Base-by-base conservation (phyloP, 1,284 basidiomycete species). In the Malassezia arunalokei region DNA sequence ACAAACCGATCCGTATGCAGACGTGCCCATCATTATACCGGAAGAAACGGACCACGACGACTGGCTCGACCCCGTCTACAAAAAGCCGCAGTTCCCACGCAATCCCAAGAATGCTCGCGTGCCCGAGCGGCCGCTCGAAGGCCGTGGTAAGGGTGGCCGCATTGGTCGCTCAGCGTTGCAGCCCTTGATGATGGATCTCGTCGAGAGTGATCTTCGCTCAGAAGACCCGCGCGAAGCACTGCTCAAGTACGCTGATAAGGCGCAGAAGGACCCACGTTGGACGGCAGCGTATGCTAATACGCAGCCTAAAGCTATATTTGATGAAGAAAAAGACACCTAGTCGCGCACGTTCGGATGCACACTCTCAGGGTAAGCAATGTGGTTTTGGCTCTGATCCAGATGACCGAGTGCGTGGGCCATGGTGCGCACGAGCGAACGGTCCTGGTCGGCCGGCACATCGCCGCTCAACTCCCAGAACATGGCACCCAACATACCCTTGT, bases 81-180 rank as follows among this genome's bases (percentile, higher is more conserved):
- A 86, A 55, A 76, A 79, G 54, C 57, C 30, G 12, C 50, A 41
- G 20, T 49, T 89, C 65, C 79, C 90, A 63, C 76, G 81, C 78
- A 84, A 94, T 75, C 84, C 86, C 2, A 3, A 35, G 17, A 38
- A 38, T 0, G 46, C 54, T 11, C 42, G 39, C 11, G 86, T 90
- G 71, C 79, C 95, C 58, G 60, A 68, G 28, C 51, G 47, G 4
- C 94, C 94, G 24, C 81, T 98, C 41, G 82, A 79, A 49, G 94
- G 94, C 5, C 87, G 86, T 29, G 94, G 94, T 47, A 81, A 80
- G 64, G 92, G 91, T 28, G 94, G 94, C 42, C 78, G 92, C 29
- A 86, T 99, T 41, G 94, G 94, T 24, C 86, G 88, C 33, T 89
- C 86, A 75, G 92, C 89, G 5, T 95, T 86, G 42, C 88, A 94